A percentile compares a stretch with the other conserved stretches of the same genome.
phyloP scores from a whole-genome alignment of 495 filamentous ascomycete species.

The Zalerion maritima region DNA sequence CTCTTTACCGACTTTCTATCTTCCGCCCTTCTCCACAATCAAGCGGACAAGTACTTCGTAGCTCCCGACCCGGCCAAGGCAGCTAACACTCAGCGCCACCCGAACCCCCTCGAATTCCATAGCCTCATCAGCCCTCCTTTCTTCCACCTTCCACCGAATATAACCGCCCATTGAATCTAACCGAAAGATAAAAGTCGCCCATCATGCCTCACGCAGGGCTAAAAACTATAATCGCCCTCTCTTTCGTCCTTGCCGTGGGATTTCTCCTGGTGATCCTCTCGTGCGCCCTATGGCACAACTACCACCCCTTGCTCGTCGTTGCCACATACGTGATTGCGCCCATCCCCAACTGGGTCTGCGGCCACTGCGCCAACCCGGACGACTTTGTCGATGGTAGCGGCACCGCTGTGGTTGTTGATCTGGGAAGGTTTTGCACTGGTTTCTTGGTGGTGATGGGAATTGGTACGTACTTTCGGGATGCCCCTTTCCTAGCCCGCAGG shows the following conservation, averaged over 20 bases:
- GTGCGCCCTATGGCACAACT: slow-evolving; percentile 83
- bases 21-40: too few species aligned
- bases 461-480: slow-evolving; percentile 43
- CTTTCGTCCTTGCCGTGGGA: slow-evolving; percentile 96
- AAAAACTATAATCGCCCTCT: slow-evolving; percentile 96
- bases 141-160: too few species aligned
- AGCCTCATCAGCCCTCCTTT: slow-evolving; percentile 2
- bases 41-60: too few species aligned
- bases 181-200: slow-evolving; percentile 12
- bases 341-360: slow-evolving; percentile 89
- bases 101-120: too few species aligned
- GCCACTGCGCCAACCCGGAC: slow-evolving; percentile 77
- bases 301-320: slow-evolving; percentile 86
- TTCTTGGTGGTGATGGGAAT: slow-evolving; percentile 97
- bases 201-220: slow-evolving; percentile 75
- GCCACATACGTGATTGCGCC: slow-evolving; percentile 90
- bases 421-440: slow-evolving; percentile 87
- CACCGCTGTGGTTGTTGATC: slow-evolving; percentile 68
- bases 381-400: slow-evolving; percentile 85
- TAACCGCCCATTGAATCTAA: slow-evolving; percentile 10
- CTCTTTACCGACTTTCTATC: too few species aligned
- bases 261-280: slow-evolving; percentile 99
- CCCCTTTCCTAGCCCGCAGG: background rate
- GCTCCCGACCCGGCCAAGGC: too few species aligned
- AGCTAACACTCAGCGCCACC: too few species aligned